Evolutionary conservation across 1,284 basidiomycete genomes (phyloP), one percentile per base, ranked within the genome.

Genomic region (Cerrena zonata): DNA sequence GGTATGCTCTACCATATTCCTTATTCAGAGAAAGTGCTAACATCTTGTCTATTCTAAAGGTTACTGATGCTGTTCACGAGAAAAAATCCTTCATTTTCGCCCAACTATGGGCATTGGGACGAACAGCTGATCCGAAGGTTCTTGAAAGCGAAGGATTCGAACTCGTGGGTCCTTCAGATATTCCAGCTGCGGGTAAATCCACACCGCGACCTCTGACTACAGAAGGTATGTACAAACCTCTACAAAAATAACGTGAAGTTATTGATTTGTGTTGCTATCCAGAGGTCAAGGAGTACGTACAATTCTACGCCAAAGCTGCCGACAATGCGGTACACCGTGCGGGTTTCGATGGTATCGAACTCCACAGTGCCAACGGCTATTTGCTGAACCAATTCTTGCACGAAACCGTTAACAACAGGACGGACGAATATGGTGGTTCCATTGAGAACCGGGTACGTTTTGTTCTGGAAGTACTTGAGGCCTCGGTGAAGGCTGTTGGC

Each of bases 381-480:
- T 58, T 73, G 7, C 22, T 68, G 5, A 70, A 73, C 53, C 68
- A 72, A 55, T 73, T 72, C 59, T 23, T 68, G 15, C 66, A 71
- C 34, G 61, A 66, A 45, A 57, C 60, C 0, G 52, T 69, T 40
- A 81, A 82, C 65, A 65, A 73, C 34, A 74, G 80, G 27, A 77
- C 73, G 7, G 81, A 84, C 62, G 65, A 71, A 27, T 84, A 79
- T 59, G 80, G 80, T 15, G 80, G 80, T 3, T 67, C 68, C 3
- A 50, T 78, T 19, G 75, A 78, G 61, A 79, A 79, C 57, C 68
- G 80, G 24, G 55, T 65, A 2, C 64, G 73, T 10, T 81, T 83
- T 48, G 55, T 68, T 2, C 65, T 79, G 53, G 68, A 70, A 55
- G 68, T 80, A 12, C 64, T 79, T 2, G 69, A 76, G 19, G 72